These are phyloP conservation scores for Chlorella sp. DNA, from an alignment of 139 green algal species.

Conservation along the genomic window DNA sequence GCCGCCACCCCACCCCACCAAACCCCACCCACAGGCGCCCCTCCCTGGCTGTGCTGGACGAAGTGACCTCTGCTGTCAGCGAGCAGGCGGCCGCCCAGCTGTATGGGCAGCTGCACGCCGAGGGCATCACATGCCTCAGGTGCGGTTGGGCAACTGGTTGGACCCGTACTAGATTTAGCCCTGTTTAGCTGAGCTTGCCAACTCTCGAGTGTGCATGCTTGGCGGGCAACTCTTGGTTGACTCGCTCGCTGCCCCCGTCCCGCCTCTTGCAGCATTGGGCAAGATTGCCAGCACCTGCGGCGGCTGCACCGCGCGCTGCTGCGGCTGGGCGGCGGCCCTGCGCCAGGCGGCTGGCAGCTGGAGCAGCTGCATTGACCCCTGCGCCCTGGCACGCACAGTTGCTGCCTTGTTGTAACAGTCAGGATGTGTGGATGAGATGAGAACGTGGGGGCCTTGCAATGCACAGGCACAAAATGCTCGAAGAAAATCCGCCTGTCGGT, in stretches of 20 bases:
- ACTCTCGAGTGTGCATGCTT: too few species aligned
- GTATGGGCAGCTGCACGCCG: slow-evolving; percentile 41
- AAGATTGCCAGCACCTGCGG: slow-evolving; percentile 36
- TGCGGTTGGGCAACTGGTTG: too few species aligned
- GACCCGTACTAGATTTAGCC: too few species aligned
- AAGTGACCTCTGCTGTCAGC: slow-evolving; percentile 54
- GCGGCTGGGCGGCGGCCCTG: background rate
- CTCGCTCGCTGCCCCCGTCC: background rate
- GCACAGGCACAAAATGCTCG: too few species aligned
- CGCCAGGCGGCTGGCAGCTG: slow-evolving; percentile 14
- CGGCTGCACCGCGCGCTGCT: slow-evolving; percentile 18
- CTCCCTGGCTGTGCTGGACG: slow-evolving; percentile 63
- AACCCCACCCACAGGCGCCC: slow-evolving; percentile 30
- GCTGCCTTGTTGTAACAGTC: too few species aligned
- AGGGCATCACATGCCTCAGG: slow-evolving; percentile 48
- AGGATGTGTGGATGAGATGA: too few species aligned
- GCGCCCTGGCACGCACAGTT: too few species aligned
- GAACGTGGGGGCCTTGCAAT: too few species aligned
- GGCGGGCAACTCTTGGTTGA: too few species aligned
- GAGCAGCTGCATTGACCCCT: too few species aligned
- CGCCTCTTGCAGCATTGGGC: slow-evolving; percentile 32
- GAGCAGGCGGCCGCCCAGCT: slow-evolving; percentile 32
- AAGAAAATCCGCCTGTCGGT: too few species aligned
- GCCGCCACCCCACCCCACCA: too few species aligned
- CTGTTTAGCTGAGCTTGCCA: background rate